A percentile compares a stretch with the other conserved stretches of the same genome.
Evolutionary conservation across 2,329 filamentous ascomycete genomes (phyloP).

Genomic region (Colletotrichum sp.): DNA sequence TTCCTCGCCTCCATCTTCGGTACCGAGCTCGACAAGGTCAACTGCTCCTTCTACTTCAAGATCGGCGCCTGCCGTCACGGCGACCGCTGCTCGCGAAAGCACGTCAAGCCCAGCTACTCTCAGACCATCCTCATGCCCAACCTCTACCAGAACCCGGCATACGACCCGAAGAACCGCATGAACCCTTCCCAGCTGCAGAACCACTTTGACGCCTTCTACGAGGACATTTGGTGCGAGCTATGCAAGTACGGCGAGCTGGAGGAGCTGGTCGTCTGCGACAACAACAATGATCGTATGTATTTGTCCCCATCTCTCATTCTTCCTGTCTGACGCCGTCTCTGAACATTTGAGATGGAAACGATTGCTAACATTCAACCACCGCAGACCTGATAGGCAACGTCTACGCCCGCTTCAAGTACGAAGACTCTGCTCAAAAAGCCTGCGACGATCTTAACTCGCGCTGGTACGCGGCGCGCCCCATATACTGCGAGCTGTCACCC

Average conservation of each 20-base stretch:
- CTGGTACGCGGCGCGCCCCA: conserved; percentile 96
- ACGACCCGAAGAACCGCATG: conserved; percentile 97
- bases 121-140: conserved; percentile 98
- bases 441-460: conserved; percentile 93
- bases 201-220: conserved; percentile 99
- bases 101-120: conserved; percentile 98
- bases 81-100: conserved; percentile 96
- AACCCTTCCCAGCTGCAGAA: conserved; percentile 95
- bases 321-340: conserved; percentile 20
- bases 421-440: conserved; percentile 91
- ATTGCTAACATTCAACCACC: neutral
- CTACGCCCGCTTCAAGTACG: conserved; percentile 99
- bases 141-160: conserved; percentile 98
- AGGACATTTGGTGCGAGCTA: conserved; percentile 99
- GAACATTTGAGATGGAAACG: neutral
- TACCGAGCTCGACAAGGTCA: conserved; percentile 99
- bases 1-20: conserved; percentile 99
- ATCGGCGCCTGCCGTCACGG: conserved; percentile 98
- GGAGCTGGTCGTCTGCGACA: conserved; percentile 98
- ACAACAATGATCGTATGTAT: conserved; percentile 91
- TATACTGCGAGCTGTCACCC: conserved; percentile 96
- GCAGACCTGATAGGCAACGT: conserved; percentile 96
- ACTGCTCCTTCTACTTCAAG: conserved; percentile 98
- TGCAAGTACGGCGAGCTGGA: conserved; percentile 98
- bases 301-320: neutral